These are phyloP conservation scores for Neurospora terricola DNA, from an alignment of 495 filamentous ascomycete genomes.

Conservation along the genomic window DNA sequence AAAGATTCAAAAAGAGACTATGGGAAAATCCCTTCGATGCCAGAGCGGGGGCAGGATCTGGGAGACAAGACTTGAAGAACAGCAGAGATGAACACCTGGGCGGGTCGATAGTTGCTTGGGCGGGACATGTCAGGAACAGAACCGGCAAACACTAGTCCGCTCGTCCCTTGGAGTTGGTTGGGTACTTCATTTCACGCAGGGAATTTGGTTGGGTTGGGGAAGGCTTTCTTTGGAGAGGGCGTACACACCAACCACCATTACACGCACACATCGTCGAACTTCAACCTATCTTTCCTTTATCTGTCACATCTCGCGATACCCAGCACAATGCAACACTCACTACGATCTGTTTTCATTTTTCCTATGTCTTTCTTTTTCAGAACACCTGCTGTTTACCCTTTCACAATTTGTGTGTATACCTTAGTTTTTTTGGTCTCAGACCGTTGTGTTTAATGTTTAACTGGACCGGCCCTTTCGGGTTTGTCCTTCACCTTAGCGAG, in stretches of 20 bases:
- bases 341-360: neutral
- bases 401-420: neutral
- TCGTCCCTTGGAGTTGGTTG: neutral
- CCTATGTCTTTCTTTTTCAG: neutral
- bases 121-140: neutral
- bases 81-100: neutral
- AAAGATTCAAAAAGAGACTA: neutral
- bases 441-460: conserved; percentile 1
- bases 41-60: neutral
- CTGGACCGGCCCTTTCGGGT: neutral
- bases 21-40: neutral
- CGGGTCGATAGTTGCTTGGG: neutral
- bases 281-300: neutral
- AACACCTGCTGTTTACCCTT: neutral
- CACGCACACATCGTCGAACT: neutral
- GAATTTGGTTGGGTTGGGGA: neutral
- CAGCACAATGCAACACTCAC: neutral
- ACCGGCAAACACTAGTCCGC: neutral
- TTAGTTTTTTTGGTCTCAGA: neutral
- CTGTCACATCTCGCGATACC: neutral
- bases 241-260: neutral
- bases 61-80: neutral
- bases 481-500: neutral
- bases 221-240: neutral
- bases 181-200: neutral